Conservation (phyloP, 768 basidiomycete species). For the Amanita fuliginea region DNA sequence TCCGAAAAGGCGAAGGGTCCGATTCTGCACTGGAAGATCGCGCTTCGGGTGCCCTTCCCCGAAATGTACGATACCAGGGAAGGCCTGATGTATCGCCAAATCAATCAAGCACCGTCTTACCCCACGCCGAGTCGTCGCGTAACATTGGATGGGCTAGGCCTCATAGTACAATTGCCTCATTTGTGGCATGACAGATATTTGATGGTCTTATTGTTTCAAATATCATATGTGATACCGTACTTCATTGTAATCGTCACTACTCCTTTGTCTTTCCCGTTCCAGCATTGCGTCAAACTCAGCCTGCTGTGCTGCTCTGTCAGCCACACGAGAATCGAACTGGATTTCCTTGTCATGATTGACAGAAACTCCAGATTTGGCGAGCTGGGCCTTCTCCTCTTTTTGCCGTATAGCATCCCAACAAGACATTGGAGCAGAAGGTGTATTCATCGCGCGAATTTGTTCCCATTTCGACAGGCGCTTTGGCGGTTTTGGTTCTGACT, state of each 20-base stretch:
- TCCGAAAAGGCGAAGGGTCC: constrained; percentile 34
- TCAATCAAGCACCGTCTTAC: background rate
- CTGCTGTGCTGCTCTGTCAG: constrained; percentile 35
- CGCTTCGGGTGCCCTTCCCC: constrained; percentile 24
- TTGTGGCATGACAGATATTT: background rate
- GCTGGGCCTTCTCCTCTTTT: constrained; percentile 30
- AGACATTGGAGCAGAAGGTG: constrained; percentile 30
- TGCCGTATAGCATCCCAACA: constrained; percentile 64
- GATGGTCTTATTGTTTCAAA: constrained; percentile 6
- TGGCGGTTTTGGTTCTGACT: constrained; percentile 8
- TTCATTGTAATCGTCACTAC: constrained; percentile 8
- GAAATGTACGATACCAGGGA: constrained; percentile 24
- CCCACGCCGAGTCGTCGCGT: background rate
- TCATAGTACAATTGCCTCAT: background rate
- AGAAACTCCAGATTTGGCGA: constrained; percentile 11
- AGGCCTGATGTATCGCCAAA: background rate
- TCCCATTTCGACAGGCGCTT: constrained; percentile 43
- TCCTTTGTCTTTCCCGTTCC: constrained; percentile 43
- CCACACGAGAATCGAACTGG: constrained; percentile 7
- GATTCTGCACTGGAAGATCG: constrained; percentile 19
- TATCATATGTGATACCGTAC: constrained; percentile 8
- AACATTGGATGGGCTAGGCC: background rate
- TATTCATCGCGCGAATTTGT: constrained; percentile 47
- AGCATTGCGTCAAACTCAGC: constrained; percentile 48
- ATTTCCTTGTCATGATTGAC: constrained; percentile 4